Evolutionary conservation across 352 stramenopile genomes (phyloP).

Genomic region (Pythium rishiriense): DNA sequence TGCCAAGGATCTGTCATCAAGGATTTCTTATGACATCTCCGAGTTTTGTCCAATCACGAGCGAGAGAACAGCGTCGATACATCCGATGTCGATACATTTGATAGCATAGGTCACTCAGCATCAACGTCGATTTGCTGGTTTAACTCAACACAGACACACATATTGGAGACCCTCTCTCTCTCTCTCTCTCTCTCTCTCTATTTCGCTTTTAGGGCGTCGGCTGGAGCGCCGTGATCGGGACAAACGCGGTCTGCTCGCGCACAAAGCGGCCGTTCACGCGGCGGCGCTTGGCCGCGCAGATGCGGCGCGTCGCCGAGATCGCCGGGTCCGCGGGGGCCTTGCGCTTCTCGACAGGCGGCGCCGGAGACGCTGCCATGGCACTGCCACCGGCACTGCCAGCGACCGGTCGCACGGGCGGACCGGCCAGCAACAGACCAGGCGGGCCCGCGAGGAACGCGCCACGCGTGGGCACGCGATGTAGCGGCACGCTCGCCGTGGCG

Average conservation of each 20-base stretch:
- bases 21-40: not conserved
- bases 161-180: not conserved
- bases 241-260: slow-evolving; percentile 50
- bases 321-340: slow-evolving; percentile 32
- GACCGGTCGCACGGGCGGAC: slow-evolving; percentile 19
- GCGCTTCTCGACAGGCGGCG: slow-evolving; percentile 32
- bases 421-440: slow-evolving; percentile 19
- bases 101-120: not conserved
- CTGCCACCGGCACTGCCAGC: not conserved
- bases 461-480: slow-evolving; percentile 9
- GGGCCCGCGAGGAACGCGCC: slow-evolving; percentile 35
- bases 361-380: not conserved
- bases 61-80: not conserved
- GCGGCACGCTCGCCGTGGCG: not conserved
- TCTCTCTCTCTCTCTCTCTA: no score
- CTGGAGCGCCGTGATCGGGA: slow-evolving; percentile 70
- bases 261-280: slow-evolving; percentile 69
- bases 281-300: slow-evolving; percentile 61
- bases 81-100: not conserved
- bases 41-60: slow-evolving; percentile 1
- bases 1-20: no score
- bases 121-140: not conserved
- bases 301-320: slow-evolving; percentile 53
- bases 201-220: not conserved
- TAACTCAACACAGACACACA: not conserved